These are phyloP conservation scores for Erucastrum elatum DNA, from an alignment of 345 rosid genomes.

Conservation along the genomic window DNA sequence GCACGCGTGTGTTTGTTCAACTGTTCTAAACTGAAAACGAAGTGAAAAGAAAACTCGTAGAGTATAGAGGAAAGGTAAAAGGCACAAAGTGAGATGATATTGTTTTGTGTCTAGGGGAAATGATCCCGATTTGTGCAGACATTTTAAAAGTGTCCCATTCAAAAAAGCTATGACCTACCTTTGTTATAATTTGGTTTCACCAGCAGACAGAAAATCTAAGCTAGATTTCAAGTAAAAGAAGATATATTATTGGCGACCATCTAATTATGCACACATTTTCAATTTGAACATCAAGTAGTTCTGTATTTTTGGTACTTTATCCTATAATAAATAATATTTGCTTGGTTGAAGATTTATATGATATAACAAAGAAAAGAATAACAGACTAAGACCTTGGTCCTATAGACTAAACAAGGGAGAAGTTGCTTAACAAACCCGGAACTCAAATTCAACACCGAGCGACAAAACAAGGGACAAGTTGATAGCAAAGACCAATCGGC, in stretches of 20 bases:
- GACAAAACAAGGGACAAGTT: conserved; percentile 6
- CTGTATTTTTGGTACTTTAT: not conserved
- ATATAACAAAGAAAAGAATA: not conserved
- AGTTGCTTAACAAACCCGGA: not conserved
- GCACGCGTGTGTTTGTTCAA: not conserved
- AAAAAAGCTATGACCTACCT: conserved; percentile 17
- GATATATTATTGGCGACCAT: not conserved
- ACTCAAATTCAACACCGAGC: not conserved
- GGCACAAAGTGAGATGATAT: not conserved
- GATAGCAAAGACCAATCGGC: conserved; percentile 33
- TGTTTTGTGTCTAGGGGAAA: conserved; percentile 23
- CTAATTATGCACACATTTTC: not conserved
- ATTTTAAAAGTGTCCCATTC: conserved; percentile 5
- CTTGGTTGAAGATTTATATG: not conserved
- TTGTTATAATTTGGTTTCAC: conserved; percentile 7
- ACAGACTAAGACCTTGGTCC: not conserved
- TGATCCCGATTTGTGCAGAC: conserved; percentile 30
- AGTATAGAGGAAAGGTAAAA: not conserved
- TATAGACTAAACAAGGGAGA: not conserved
- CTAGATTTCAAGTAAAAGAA: conserved; percentile 27
- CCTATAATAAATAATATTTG: not conserved
- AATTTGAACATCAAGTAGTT: not conserved
- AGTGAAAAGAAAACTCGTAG: not conserved
- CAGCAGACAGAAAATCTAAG: conserved; percentile 11
- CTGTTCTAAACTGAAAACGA: not conserved